A percentile compares a stretch with the other conserved stretches of the same genome.
These are phyloP conservation scores for Trichoderma reesei DNA, from an alignment of 495 filamentous ascomycete genomes.

Conservation along the genomic window DNA sequence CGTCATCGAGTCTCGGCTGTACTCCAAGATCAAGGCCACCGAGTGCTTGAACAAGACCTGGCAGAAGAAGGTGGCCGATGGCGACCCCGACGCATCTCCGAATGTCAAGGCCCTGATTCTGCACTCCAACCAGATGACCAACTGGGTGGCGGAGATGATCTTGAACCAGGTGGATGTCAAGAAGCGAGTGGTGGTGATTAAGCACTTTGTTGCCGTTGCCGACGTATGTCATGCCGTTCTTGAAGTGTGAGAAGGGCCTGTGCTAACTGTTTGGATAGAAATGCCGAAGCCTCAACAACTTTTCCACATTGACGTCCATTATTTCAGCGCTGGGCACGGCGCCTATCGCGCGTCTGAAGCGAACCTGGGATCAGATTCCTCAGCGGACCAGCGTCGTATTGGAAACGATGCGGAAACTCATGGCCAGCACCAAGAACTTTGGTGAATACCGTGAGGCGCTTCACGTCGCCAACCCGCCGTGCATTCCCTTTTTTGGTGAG, in stretches of 20 bases:
- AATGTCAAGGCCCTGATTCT: slow-evolving; percentile 95
- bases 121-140: slow-evolving; percentile 96
- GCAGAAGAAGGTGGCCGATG: slow-evolving; percentile 81
- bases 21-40: slow-evolving; percentile 87
- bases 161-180: slow-evolving; percentile 85
- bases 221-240: slow-evolving; percentile 55
- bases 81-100: slow-evolving; percentile 78
- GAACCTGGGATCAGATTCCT: slow-evolving; percentile 93
- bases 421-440: slow-evolving; percentile 98
- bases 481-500: slow-evolving; percentile 97
- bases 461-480: slow-evolving; percentile 87
- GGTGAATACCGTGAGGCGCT: slow-evolving; percentile 89
- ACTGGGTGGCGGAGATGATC: slow-evolving; percentile 99
- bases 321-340: slow-evolving; percentile 91
- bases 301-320: slow-evolving; percentile 95
- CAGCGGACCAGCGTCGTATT: slow-evolving; percentile 67
- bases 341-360: slow-evolving; percentile 82
- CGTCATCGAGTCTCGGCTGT: slow-evolving; percentile 90
- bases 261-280: slow-evolving; percentile 47
- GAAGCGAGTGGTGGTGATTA: slow-evolving; percentile 93
- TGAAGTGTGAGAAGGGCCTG: not conserved
- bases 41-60: slow-evolving; percentile 98
- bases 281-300: slow-evolving; percentile 91
- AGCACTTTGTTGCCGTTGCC: slow-evolving; percentile 92
- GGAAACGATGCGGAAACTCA: slow-evolving; percentile 84